Conservation (phyloP, 371 early-diverging fungal genomes). For the Rhizopus delemar region DNA sequence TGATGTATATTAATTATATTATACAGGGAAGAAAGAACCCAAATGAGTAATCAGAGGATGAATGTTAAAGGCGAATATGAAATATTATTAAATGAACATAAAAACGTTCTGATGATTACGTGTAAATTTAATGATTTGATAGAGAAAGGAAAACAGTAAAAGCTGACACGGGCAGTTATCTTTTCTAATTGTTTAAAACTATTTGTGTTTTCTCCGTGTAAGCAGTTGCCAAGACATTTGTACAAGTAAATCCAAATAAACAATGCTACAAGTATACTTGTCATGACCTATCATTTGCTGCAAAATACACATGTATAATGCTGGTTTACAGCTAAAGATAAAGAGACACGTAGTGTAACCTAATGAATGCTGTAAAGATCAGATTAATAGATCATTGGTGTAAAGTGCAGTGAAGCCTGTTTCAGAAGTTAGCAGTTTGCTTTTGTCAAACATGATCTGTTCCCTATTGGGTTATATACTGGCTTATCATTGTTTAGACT, state of each 20-base stretch:
- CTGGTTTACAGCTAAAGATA: conserved; percentile 50
- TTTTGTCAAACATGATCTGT: conserved; percentile 37
- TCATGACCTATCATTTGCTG: conserved; percentile 46
- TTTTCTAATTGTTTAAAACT: too few relatives aligned
- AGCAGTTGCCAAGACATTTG: conserved; percentile 40
- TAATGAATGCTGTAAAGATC: conserved; percentile 50
- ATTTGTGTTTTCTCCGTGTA: not conserved
- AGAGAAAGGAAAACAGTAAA: too few relatives aligned
- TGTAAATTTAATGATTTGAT: not conserved
- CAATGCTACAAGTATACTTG: conserved; percentile 49
- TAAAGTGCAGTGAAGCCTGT: conserved; percentile 31
- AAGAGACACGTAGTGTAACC: conserved; percentile 45
- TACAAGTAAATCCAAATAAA: conserved; percentile 48
- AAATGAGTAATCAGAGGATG: not conserved
- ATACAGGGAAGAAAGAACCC: not conserved
- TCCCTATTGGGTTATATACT: too few relatives aligned
- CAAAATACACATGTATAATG: conserved; percentile 42
- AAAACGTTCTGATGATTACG: not conserved
- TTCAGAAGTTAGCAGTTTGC: conserved; percentile 41
- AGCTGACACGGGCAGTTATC: too few relatives aligned
- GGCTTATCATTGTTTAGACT: too few relatives aligned
- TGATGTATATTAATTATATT: not conserved
- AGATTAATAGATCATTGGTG: conserved; percentile 48
- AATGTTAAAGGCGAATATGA: conserved; percentile 3
- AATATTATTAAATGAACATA: not conserved